phyloP scores from a whole-genome alignment of 2,329 filamentous ascomycete genomes.

The Talaromyces amestolkiae region DNA sequence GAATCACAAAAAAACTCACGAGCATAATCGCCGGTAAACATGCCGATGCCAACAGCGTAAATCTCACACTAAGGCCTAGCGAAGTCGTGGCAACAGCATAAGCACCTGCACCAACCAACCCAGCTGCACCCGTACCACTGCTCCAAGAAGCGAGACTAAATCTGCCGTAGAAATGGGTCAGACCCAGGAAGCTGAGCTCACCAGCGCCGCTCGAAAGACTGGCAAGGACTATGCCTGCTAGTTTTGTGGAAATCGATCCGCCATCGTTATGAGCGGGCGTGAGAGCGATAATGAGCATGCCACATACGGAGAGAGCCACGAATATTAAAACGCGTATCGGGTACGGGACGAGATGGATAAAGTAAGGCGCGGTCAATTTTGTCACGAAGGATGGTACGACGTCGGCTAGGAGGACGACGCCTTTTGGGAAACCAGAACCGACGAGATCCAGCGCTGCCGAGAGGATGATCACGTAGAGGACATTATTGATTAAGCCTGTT shows the following conservation, averaged over 20 bases:
- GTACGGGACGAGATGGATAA: conserved; percentile 86
- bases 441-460: conserved; percentile 94
- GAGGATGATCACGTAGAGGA: conserved; percentile 95
- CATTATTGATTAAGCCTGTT: conserved; percentile 87
- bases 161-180: conserved; percentile 90
- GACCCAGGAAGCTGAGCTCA: conserved; percentile 83
- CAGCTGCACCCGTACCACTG: conserved; percentile 85
- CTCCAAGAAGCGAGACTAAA: conserved; percentile 89
- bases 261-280: conserved; percentile 61
- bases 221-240: conserved; percentile 79
- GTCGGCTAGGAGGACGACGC: conserved; percentile 87
- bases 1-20: conserved; percentile 75
- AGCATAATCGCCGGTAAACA: conserved; percentile 78
- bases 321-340: conserved; percentile 70
- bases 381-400: conserved; percentile 85
- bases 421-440: conserved; percentile 80
- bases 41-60: conserved; percentile 73
- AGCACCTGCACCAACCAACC: conserved; percentile 78
- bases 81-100: conserved; percentile 85
- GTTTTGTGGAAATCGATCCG: conserved; percentile 67
- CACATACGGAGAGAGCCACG: conserved; percentile 69
- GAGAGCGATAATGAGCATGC: conserved; percentile 86
- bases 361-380: conserved; percentile 88
- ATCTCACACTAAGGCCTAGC: conserved; percentile 69
- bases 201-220: conserved; percentile 83